Base-by-base conservation (phyloP, 192 early-diverging fungal species). In the Chytriomyces confervae region DNA sequence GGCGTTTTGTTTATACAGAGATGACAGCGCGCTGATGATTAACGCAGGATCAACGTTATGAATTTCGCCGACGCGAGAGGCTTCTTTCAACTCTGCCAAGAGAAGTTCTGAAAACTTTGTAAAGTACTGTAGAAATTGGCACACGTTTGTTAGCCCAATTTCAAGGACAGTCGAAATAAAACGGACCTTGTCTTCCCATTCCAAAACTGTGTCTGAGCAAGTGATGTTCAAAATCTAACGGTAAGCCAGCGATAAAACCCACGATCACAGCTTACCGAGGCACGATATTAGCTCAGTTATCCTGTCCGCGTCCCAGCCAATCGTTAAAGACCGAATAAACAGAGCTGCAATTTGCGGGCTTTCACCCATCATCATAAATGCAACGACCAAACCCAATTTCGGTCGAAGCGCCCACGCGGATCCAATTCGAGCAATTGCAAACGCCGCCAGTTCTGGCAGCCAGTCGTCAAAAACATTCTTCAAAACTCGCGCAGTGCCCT, bases 381-480 rank as follows among this genome's bases (percentile, higher is more conserved):
- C 79, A 11, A 72, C 68, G 73, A 81, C 74, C 45, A 84, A 60
- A 36, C 73, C 73, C 62, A 78, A 75, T 49, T 84, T 81, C 49
- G 81, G 81, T 4, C 71, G 16, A 45, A 72, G 61, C 24, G 76
- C 71, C 78, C 82, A 77, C 49, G 16, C 70, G 20, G 13, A 16
- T 23, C 66, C 72, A 72, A 77, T 81, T 27, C 50, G 27, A 20
- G 80, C 72, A 81, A 81, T 61, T 10, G 72, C 75, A 61, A 82
- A 80, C 53, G 53, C 83, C 1, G 83, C 83, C 8, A 84, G 70
- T 63, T 84, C 83, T 11, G 83, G 83, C n/a, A 84, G 62, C 83
- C 83, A 84, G 60, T 84, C 83, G 3, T 77, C 62, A 77, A 84
- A 84, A 16, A 84, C 74, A 48, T n/a, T 64, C 67, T 77, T 66